Evolutionary conservation across 2,329 filamentous ascomycete genomes (phyloP), one percentile per base, ranked within the genome.

Genomic region (Nemania diffusa): DNA sequence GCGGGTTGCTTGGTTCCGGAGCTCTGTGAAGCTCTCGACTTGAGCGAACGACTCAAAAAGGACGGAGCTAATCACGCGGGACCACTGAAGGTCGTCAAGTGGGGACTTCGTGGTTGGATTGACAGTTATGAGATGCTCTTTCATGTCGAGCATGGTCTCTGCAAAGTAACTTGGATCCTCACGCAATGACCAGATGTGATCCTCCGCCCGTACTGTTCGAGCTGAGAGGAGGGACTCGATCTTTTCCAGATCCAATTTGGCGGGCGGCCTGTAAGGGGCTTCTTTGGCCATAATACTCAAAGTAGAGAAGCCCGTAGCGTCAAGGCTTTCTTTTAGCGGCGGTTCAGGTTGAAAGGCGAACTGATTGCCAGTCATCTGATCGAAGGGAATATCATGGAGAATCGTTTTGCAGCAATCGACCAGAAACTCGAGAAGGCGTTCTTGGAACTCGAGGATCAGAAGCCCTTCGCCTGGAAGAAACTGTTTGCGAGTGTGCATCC

Each of bases 111-210:
- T 40, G 0, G 67, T 40, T 0, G 78, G 76, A 44, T 82, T 79
- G 1, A 60, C 9, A 2, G 75, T 81, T 8, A 75, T 73, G 0
- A 81, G 77, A 70, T 89, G 87, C 13, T 87, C 84, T 24, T 77
- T 79, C 29, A 73, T 71, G 1, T 86, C 83, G 8, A 73, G 68
- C 1, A 87, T 50, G 0, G 75, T 62, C 1, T 84, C 78, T 3
- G 79, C 75, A 68, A 89, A 90, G 75, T 88, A 89, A 0, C 76
- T 76, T 0, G 87, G 87, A 72, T 90, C 88, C 70, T 90, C 87
- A 7, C 87, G 81, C 2, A 90, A 76, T 0, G 80, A 72, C 82
- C 82, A 86, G 0, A 88, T 50, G 69, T 89, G 85, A 73, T 90
- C 87, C 62, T 87, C 82, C 0, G 82, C 81, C 3, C 79, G 79